phyloP scores from a whole-genome alignment of 1,284 basidiomycete genomes.

The Earliella scabrosa region DNA sequence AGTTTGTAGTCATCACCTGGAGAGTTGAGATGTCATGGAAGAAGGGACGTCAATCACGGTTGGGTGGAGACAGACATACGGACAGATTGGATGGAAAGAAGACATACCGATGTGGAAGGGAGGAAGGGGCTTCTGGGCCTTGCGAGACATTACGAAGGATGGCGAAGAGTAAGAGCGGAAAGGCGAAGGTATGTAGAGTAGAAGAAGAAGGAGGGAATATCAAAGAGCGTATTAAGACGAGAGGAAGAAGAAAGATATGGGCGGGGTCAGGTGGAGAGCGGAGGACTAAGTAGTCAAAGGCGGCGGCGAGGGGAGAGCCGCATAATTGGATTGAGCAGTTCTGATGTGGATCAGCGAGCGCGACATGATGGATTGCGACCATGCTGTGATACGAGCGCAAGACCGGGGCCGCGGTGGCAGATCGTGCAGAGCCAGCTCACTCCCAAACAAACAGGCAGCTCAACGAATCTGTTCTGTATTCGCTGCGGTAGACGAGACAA shows the following conservation, averaged over 20 bases:
- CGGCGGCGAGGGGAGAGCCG: not conserved
- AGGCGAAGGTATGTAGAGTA: constrained; percentile 8
- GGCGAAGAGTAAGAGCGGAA: constrained; percentile 8
- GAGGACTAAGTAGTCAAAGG: constrained; percentile 12
- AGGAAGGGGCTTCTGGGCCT: constrained; percentile 51
- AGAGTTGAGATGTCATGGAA: not conserved
- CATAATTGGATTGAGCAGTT: constrained; percentile 3
- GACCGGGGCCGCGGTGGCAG: not conserved
- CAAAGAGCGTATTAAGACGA: constrained; percentile 20
- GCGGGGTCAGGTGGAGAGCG: not conserved
- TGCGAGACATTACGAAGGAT: constrained; percentile 30
- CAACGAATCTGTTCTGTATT: too few species aligned
- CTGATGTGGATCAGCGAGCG: constrained; percentile 20
- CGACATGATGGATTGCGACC: constrained; percentile 27
- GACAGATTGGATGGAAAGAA: constrained; percentile 1
- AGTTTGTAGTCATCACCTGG: constrained; percentile 76
- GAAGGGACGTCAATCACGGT: constrained; percentile 11
- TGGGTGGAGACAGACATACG: not conserved
- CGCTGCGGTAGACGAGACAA: too few species aligned
- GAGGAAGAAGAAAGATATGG: constrained; percentile 19
- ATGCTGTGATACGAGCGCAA: constrained; percentile 18
- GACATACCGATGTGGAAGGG: constrained; percentile 68
- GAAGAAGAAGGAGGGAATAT: constrained; percentile 24
- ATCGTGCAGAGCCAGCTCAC: too few species aligned
- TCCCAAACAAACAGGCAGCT: too few species aligned